Percentiles rank a stretch among this genome's conserved stretches.
Conservation (phyloP, 371 early-diverging fungal species). For the Mucor circinelloides region DNA sequence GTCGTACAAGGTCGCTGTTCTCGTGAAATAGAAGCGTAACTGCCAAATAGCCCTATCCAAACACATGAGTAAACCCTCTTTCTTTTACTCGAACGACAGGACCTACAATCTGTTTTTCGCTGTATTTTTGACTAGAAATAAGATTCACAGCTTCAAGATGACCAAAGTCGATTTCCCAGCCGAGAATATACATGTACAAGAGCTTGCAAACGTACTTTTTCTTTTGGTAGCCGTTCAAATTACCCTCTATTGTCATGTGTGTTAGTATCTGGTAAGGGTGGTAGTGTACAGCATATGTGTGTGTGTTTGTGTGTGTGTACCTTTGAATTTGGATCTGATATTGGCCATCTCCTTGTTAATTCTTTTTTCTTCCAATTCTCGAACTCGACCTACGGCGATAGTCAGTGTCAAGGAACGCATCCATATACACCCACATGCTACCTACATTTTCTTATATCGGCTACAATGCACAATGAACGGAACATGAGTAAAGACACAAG, state of each 20-base stretch:
- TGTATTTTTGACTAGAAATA: conserved; percentile 86
- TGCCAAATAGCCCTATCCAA: conserved; percentile 88
- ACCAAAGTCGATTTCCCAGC: conserved; percentile 97
- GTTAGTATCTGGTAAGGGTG: not conserved
- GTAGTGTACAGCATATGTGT: not conserved
- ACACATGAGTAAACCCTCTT: not conserved
- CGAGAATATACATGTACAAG: conserved; percentile 97
- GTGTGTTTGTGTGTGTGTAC: conserved; percentile 50
- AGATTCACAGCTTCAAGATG: conserved; percentile 95
- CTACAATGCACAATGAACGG: conserved; percentile 54
- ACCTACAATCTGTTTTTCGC: conserved; percentile 94
- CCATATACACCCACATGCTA: not conserved
- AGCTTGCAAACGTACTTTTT: conserved; percentile 98
- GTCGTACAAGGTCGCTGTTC: conserved; percentile 77
- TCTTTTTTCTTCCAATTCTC: conserved; percentile 95
- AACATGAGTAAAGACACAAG: conserved; percentile 32
- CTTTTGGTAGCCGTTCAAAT: conserved; percentile 94
- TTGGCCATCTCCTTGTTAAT: conserved; percentile 99
- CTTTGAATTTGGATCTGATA: conserved; percentile 97
- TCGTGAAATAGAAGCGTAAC: conserved; percentile 90
- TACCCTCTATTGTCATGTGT: conserved; percentile 63
- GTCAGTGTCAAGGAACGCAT: not conserved
- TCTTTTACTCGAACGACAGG: not conserved
- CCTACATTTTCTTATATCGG: conserved; percentile 86
- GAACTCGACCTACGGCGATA: conserved; percentile 77